phyloP scores from a whole-genome alignment of 176 grass and related monocot species.

The Dendrocalamus sinicus region DNA sequence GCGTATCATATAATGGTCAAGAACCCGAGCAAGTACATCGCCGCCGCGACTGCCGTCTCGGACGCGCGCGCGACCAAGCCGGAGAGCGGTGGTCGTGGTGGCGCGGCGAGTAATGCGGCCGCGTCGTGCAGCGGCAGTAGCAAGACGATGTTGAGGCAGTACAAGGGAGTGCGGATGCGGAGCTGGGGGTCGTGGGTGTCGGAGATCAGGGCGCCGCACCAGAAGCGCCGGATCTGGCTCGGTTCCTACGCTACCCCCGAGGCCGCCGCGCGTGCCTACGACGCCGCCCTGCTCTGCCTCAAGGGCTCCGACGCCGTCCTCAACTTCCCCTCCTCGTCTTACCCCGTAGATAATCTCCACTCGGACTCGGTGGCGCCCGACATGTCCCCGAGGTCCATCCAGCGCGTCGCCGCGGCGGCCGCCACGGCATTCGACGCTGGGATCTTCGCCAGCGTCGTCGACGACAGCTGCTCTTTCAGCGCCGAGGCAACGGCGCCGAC shows the following conservation, averaged over 20 bases:
- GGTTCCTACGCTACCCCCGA: constrained; percentile 88
- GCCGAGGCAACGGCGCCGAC: constrained; percentile 29
- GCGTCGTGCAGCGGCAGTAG: neutral
- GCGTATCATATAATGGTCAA: constrained; percentile 46
- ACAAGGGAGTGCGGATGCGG: constrained; percentile 90
- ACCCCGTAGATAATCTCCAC: neutral
- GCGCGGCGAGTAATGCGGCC: neutral
- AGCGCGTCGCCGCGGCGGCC: constrained; percentile 65
- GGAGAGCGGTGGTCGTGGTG: neutral
- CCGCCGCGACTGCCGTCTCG: neutral
- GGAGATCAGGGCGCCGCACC: constrained; percentile 87
- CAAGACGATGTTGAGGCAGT: constrained; percentile 47
- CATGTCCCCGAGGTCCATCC: constrained; percentile 88
- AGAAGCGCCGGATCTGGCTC: constrained; percentile 95
- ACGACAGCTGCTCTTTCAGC: constrained; percentile 44
- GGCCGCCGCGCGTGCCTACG: constrained; percentile 88
- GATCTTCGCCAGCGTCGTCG: constrained; percentile 3
- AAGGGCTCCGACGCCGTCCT: constrained; percentile 80
- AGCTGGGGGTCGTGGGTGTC: constrained; percentile 99
- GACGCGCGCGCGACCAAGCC: constrained; percentile 5
- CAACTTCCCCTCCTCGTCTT: constrained; percentile 66
- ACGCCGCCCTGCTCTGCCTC: constrained; percentile 88
- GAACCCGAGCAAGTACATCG: constrained; percentile 28
- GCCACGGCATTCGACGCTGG: constrained; percentile 43
- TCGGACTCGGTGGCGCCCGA: neutral